Base-by-base conservation (phyloP, 2,329 filamentous ascomycete species). In the Fusarium verticillioides region DNA sequence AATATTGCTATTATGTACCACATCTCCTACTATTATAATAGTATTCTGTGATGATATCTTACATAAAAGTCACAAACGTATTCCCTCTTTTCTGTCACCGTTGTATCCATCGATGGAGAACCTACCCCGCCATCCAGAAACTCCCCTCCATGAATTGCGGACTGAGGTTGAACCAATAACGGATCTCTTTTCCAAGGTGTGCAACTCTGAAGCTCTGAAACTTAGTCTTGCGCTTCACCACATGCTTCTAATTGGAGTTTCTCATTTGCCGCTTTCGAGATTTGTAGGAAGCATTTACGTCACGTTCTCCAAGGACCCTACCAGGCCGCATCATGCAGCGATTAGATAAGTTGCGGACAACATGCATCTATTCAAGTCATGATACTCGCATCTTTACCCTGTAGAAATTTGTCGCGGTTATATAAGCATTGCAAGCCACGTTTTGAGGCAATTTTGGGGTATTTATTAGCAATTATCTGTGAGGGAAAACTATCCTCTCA, bases 161-260 rank as follows among this genome's bases (percentile, higher is more conserved):
- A 28, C 46, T 34, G 34, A 43, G n/a, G 34, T 37, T 54, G 61
- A 70, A 52, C 80, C 80, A 82, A 82, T 82, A 34, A 70, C 63
- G 60, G 50, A 64, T 54, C 75, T 52, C 59, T 39, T 50, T 62
- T 60, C 47, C 37, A 63, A 68, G 75, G 74, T 80, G 80, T 81
- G 80, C 75, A 73, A 63, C 52, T 72, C 52, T 72, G 44, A 63
- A 75, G 72, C 70, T 73, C 61, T 61, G 60, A 21, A 59, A 46
- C 46, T 59, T 42, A 46, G 61, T 50, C 52, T 47, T 40, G 36
- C 42, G 47, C 50, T 67, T 71, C 52, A 44, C 64, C 76, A 77
- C 76, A 78, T 78, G 76, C 73, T 50, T 60, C 19, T 8, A 37
- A 43, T 53, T 40, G 43, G 40, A 65, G 43, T 43, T 46, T 77